Conservation (phyloP, 305 asterid genomes). For the Rubia peregrina region DNA sequence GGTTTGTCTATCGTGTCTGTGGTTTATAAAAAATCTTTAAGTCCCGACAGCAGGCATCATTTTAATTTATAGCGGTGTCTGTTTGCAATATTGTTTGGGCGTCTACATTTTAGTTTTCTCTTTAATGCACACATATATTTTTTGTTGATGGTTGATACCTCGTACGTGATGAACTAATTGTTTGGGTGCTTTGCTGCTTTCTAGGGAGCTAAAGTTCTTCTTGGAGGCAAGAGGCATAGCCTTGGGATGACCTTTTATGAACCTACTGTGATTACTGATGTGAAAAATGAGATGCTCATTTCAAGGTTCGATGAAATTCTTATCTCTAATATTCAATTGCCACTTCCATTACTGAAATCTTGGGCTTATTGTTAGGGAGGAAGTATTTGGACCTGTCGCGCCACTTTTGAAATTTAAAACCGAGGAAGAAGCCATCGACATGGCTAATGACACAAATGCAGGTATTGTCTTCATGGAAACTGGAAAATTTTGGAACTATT, state of each 20-base stretch:
- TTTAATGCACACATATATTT: conserved; percentile 4
- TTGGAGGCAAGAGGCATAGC: conserved; percentile 82
- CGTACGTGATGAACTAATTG: background rate
- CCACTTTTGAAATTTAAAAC: conserved; percentile 90
- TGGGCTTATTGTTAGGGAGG: conserved; percentile 49
- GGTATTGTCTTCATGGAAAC: conserved; percentile 33
- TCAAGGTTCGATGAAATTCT: conserved; percentile 36
- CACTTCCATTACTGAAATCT: conserved; percentile 5
- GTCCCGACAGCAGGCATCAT: background rate
- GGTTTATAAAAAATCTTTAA: background rate
- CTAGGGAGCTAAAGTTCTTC: conserved; percentile 87
- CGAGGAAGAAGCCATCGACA: conserved; percentile 82
- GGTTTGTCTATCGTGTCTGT: conserved; percentile 37
- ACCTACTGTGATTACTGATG: conserved; percentile 83
- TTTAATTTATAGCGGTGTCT: background rate
- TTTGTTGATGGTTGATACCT: background rate
- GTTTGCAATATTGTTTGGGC: background rate
- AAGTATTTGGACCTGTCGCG: conserved; percentile 97
- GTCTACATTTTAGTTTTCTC: background rate
- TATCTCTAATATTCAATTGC: background rate
- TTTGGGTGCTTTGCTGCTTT: conserved; percentile 19
- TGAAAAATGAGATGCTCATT: conserved; percentile 72
- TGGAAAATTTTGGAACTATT: background rate
- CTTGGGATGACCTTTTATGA: conserved; percentile 89
- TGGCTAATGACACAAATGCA: conserved; percentile 92